These are phyloP conservation scores for Iberis amara DNA, from an alignment of 441 rosid species.

Conservation along the genomic window DNA sequence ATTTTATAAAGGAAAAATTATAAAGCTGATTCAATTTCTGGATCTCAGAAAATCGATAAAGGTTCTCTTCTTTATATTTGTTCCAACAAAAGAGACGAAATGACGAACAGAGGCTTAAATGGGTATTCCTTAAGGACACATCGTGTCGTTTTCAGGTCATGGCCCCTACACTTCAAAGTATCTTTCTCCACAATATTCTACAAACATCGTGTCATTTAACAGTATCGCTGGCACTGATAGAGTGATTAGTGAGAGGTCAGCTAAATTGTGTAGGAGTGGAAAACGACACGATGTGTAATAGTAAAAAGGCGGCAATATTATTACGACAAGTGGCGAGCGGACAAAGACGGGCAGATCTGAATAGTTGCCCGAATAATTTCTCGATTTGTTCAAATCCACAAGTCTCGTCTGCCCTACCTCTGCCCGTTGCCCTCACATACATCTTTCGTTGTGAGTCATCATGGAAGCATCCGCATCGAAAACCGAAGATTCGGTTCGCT, in stretches of 20 bases:
- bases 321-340: slow-evolving; percentile 27
- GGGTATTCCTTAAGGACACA: background rate
- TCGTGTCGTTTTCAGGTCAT: slow-evolving; percentile 3
- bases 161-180: background rate
- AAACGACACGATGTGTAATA: slow-evolving; percentile 21
- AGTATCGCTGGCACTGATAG: slow-evolving; percentile 6
- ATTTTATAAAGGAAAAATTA: background rate
- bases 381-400: slow-evolving; percentile 19
- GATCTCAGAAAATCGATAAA: slow-evolving; percentile 29
- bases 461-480: slow-evolving; percentile 16
- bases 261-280: background rate
- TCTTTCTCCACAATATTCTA: background rate
- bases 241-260: no score
- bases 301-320: background rate
- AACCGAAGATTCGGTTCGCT: no score
- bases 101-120: slow-evolving; percentile 23
- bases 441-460: slow-evolving; percentile 23
- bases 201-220: background rate
- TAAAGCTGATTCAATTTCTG: slow-evolving; percentile 30
- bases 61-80: slow-evolving; percentile 11
- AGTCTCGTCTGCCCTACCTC: slow-evolving; percentile 15
- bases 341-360: slow-evolving; percentile 29
- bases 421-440: slow-evolving; percentile 27
- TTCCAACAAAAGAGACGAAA: slow-evolving; percentile 19
- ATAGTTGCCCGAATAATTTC: slow-evolving; percentile 28